Evolutionary conservation across 75 land plant species (phyloP).

Genomic region (Chamaecyparis obtusa): DNA sequence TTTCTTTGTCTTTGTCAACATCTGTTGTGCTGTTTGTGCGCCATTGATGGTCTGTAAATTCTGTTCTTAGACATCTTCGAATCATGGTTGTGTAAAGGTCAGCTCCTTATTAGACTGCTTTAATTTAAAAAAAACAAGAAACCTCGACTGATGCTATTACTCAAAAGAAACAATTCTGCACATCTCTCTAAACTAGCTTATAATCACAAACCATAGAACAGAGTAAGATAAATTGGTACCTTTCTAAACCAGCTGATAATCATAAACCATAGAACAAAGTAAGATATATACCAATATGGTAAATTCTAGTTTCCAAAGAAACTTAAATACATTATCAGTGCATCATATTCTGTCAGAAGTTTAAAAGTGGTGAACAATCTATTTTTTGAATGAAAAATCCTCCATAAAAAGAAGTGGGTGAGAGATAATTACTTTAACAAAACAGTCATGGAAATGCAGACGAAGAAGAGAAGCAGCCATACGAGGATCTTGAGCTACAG

Average conservation of each 20-base stretch:
- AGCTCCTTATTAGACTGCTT: no score
- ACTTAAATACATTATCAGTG: background rate
- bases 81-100: no score
- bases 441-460: constrained; percentile 27
- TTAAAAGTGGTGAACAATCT: background rate
- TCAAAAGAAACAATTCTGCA: background rate
- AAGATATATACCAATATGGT: background rate
- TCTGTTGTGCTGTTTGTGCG: no score
- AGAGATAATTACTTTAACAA: constrained; percentile 16
- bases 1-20: no score
- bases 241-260: no score
- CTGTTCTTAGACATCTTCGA: no score
- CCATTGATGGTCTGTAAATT: no score
- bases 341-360: background rate
- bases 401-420: background rate
- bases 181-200: background rate
- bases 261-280: background rate
- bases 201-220: background rate
- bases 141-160: background rate
- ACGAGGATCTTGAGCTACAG: constrained; percentile 8
- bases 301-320: background rate
- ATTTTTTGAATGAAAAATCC: no score
- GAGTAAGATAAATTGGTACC: background rate
- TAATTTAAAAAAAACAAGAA: no score
- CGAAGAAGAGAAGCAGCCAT: constrained; percentile 31